phyloP scores from a whole-genome alignment of 257 asterid genomes.

The Solanum sejunctum region DNA sequence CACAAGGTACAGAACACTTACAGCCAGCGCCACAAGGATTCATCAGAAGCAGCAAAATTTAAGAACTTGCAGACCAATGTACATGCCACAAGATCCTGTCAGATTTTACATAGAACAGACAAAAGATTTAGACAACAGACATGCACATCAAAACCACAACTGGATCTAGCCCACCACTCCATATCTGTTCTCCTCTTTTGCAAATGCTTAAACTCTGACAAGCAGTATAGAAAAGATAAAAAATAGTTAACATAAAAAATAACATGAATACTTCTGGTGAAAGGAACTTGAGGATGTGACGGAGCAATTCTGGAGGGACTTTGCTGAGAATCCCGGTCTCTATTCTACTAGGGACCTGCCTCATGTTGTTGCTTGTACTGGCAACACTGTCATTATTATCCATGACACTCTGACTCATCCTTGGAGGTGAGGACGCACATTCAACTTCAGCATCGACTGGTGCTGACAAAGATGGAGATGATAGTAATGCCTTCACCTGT shows the following conservation, averaged over 20 bases:
- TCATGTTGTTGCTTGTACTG: conserved; percentile 13
- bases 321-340: conserved; percentile 47
- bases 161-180: neutral
- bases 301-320: conserved; percentile 65
- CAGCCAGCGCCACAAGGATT: conserved; percentile 83
- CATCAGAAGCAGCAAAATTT: conserved; percentile 63
- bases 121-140: neutral
- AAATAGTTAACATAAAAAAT: neutral
- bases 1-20: conserved; percentile 24
- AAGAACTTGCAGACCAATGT: conserved; percentile 72
- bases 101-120: neutral
- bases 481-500: conserved; percentile 6
- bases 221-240: neutral
- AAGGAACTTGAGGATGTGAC: conserved; percentile 66
- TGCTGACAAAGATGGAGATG: conserved; percentile 17
- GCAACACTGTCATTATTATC: conserved; percentile 1
- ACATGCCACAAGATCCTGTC: conserved; percentile 77
- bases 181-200: neutral
- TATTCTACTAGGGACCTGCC: conserved; percentile 22
- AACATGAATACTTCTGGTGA: conserved; percentile 50
- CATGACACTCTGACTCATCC: conserved; percentile 5
- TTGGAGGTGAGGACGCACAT: conserved; percentile 15
- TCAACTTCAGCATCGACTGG: conserved; percentile 16
- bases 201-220: neutral
- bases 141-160: neutral